Evolutionary conservation across 768 basidiomycete species (phyloP), one percentile per base, ranked within the genome.

Genomic region (Tulasnella sp.): DNA sequence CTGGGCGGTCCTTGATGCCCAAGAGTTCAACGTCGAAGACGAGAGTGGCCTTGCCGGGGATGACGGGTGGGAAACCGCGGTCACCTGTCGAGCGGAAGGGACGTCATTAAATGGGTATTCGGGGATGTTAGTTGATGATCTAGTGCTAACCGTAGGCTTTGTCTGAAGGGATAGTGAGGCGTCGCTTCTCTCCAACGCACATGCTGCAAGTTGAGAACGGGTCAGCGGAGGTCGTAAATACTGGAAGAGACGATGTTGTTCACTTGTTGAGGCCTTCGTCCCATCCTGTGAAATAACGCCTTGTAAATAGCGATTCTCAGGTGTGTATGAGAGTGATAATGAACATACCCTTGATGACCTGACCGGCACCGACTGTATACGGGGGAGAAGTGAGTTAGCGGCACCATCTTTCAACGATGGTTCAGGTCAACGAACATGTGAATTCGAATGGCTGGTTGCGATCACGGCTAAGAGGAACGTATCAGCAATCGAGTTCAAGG

Each of bases 141-240:
- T 67, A 26, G 20, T 10, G 87, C 92, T 78, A 77, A 95, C 96
- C 95, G 81, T 98, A 98, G 29, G 91, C 96, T 86, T 91, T 85
- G 73, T 86, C 79, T 7, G 94, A 82, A 18, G 96, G 96, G 79
- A 98, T 97, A 32, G 92, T 96, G 79, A 98, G 88, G 5, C 87
- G 93, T 67, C 96, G 91, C 87, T 94, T 95, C 86, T 98, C 96
- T 79, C 88, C 86, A 51, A 94, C 83, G 83, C 96, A 97, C 91
- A 97, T 95, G 76, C 92, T 82, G 55, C n/a, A 42, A 35, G n/a
- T n/a, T 37, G 15, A 61, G 15, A n/a, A 40, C 20, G 4, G 37
- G 48, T 39, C 55, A n/a, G n/a, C n/a, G 35, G 35, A 35, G 35
- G 2, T 35, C 35, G 35, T 5, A 35, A 35, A 26, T 26, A 37